phyloP scores from a whole-genome alignment of 257 asterid genomes.

The Fraxinus americana region DNA sequence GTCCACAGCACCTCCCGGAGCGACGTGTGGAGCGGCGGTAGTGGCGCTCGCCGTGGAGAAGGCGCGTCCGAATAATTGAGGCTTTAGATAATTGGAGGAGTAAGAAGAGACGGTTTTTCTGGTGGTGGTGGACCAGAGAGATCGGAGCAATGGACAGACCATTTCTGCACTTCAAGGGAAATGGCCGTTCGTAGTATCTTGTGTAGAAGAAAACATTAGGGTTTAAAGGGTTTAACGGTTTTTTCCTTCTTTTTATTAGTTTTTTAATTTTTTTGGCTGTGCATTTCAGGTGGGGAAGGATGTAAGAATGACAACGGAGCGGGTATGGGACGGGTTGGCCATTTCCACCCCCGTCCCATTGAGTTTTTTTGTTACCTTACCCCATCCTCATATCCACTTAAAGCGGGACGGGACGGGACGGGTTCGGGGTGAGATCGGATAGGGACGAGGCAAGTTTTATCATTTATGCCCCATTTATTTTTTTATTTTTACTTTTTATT shows the following conservation, averaged over 20 bases:
- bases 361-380: too few relatives aligned
- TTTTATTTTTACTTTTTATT: too few relatives aligned
- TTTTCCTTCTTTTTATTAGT: neutral
- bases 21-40: conserved; percentile 43
- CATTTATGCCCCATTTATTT: too few relatives aligned
- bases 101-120: conserved; percentile 30
- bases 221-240: conserved; percentile 26
- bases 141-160: conserved; percentile 70
- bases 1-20: conserved; percentile 47
- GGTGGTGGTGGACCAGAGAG: conserved; percentile 58
- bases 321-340: too few relatives aligned
- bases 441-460: too few relatives aligned
- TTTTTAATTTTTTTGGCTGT: too few relatives aligned
- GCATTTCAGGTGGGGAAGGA: too few relatives aligned
- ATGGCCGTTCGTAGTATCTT: conserved; percentile 1
- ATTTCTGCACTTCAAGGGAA: conserved; percentile 32
- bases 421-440: too few relatives aligned
- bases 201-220: neutral
- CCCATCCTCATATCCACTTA: too few relatives aligned
- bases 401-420: too few relatives aligned
- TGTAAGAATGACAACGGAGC: too few relatives aligned
- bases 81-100: conserved; percentile 33
- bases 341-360: too few relatives aligned
- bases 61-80: conserved; percentile 34
- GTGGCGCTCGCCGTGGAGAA: conserved; percentile 58